phyloP scores from a whole-genome alignment of 495 filamentous ascomycete genomes.

The Hypoxylon fuscum region DNA sequence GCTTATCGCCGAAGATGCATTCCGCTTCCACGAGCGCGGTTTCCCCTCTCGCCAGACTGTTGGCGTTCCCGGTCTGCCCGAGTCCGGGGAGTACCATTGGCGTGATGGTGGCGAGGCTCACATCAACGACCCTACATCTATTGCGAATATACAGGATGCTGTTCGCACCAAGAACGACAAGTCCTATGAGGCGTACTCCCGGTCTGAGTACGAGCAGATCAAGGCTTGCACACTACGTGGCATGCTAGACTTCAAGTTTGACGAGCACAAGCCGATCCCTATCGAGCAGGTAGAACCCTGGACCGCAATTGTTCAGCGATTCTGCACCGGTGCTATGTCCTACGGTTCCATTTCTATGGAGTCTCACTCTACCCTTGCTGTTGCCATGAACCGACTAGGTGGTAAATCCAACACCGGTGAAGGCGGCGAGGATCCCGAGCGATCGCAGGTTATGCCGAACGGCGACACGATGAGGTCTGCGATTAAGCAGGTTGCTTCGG shows the following conservation, averaged over 20 bases:
- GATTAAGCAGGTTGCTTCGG: slow-evolving; percentile 98
- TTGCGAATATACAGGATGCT: slow-evolving; percentile 98
- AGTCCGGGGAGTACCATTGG: slow-evolving; percentile 99
- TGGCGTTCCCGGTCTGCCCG: slow-evolving; percentile 82
- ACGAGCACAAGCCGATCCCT: slow-evolving; percentile 83
- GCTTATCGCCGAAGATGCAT: slow-evolving; percentile 94
- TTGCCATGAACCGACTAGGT: slow-evolving; percentile 97
- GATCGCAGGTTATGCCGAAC: slow-evolving; percentile 85
- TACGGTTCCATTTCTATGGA: slow-evolving; percentile 99
- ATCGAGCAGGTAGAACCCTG: slow-evolving; percentile 99
- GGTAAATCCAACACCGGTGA: slow-evolving; percentile 99
- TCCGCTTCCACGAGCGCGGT: slow-evolving; percentile 95
- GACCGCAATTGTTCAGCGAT: slow-evolving; percentile 98
- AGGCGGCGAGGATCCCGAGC: slow-evolving; percentile 96
- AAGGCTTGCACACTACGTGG: slow-evolving; percentile 97
- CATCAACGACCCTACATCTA: slow-evolving; percentile 93
- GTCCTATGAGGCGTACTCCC: slow-evolving; percentile 97
- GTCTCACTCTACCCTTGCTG: slow-evolving; percentile 94
- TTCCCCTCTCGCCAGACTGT: slow-evolving; percentile 86
- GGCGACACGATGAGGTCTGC: slow-evolving; percentile 98
- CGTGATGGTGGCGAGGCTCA: slow-evolving; percentile 98
- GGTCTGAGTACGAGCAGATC: slow-evolving; percentile 94
- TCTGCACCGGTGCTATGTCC: slow-evolving; percentile 99
- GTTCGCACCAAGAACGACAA: slow-evolving; percentile 99
- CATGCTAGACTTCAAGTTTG: slow-evolving; percentile 97